Percentiles rank a stretch among this genome's conserved stretches.
Evolutionary conservation across 2,329 filamentous ascomycete species (phyloP).

Genomic region (Ceratocystis cacaofunesta): DNA sequence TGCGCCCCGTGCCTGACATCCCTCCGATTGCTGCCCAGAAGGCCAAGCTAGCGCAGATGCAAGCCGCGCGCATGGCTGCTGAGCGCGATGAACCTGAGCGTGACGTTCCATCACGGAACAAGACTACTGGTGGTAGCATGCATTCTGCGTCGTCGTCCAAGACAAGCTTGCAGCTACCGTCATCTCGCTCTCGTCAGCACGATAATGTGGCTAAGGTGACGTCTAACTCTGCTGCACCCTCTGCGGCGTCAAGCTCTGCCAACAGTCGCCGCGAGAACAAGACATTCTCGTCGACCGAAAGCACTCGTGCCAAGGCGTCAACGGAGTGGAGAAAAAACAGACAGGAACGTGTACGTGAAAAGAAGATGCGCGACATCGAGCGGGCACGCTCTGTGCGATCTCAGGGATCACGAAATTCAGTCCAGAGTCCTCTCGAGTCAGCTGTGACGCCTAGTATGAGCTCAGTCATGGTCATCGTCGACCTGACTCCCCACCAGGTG

Average conservation of each 20-base stretch:
- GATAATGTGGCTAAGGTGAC: constrained; percentile 14
- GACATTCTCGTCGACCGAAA: background rate
- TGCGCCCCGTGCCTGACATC: constrained; percentile 14
- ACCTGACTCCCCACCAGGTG: constrained; percentile 24
- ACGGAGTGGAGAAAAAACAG: constrained; percentile 15
- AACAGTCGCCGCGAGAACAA: constrained; percentile 8
- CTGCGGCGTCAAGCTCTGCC: background rate
- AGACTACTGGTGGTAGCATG: background rate
- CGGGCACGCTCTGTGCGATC: constrained; percentile 22
- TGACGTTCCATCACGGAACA: background rate
- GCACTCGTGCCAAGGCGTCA: background rate
- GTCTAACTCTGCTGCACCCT: constrained; percentile 6
- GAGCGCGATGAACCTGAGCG: constrained; percentile 9
- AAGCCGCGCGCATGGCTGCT: constrained; percentile 8
- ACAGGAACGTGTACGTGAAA: constrained; percentile 27
- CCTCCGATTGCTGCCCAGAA: constrained; percentile 15
- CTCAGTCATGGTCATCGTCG: constrained; percentile 28
- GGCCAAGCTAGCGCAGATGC: constrained; percentile 13
- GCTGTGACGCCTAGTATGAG: constrained; percentile 21
- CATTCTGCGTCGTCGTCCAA: constrained; percentile 1
- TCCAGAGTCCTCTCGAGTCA: background rate
- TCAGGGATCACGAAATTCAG: constrained; percentile 12
- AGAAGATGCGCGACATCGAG: constrained; percentile 29
- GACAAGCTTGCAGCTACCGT: background rate
- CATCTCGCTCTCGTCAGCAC: constrained; percentile 10